phyloP scores from a whole-genome alignment of 2,329 filamentous ascomycete species.

The Cladosporium sp. region DNA sequence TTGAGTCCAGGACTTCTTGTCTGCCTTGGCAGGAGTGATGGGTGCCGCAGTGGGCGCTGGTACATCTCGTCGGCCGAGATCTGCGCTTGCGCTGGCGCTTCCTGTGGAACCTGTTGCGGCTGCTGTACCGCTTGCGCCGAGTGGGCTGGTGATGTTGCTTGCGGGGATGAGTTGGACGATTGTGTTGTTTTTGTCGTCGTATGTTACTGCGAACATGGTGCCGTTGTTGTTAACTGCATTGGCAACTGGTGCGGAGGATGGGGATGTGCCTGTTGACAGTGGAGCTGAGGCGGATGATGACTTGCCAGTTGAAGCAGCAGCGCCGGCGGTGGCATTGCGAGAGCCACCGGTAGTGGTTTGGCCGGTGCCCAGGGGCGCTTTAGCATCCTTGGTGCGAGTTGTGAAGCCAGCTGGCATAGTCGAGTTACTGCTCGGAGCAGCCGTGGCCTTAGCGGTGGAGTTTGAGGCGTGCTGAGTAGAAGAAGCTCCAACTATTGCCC shows the following conservation, averaged over 20 bases:
- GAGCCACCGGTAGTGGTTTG: not conserved
- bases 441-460: not conserved
- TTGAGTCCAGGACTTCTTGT: slow-evolving; percentile 2
- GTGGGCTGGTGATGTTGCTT: slow-evolving; percentile 1
- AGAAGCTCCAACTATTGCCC: not conserved
- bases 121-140: slow-evolving; percentile 1
- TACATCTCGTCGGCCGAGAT: not conserved
- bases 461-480: not conserved
- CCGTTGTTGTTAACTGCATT: slow-evolving; percentile 8
- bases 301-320: not conserved
- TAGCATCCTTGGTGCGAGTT: not conserved
- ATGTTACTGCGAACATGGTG: slow-evolving; percentile 10
- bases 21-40: not conserved
- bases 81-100: slow-evolving; percentile 2
- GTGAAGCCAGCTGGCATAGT: not conserved
- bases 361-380: not conserved
- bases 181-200: slow-evolving; percentile 11
- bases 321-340: not conserved
- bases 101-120: not conserved
- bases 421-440: not conserved
- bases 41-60: slow-evolving; percentile 1
- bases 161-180: slow-evolving; percentile 7
- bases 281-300: not conserved
- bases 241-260: not conserved
- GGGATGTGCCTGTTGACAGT: slow-evolving; percentile 1